Percentiles rank a stretch among this genome's conserved stretches.
Conservation (phyloP, 257 asterid species). For the Solanum appendiculatum region DNA sequence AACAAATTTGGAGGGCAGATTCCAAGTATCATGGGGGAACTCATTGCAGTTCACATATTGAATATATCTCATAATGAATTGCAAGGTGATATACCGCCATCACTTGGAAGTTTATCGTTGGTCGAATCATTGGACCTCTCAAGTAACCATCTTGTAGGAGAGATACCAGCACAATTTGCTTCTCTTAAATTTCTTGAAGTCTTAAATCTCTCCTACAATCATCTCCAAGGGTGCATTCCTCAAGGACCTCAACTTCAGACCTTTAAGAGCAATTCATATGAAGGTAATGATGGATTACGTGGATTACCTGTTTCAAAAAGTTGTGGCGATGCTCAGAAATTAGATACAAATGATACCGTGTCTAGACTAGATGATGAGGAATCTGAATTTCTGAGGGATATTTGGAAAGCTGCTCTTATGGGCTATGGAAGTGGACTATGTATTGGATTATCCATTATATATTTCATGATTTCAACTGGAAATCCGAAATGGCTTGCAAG, state of each 20-base stretch:
- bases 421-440: background rate
- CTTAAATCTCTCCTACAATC: background rate
- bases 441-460: background rate
- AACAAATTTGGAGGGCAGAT: background rate
- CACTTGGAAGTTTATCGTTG: background rate
- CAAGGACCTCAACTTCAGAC: background rate
- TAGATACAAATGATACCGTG: too few relatives aligned
- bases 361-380: background rate
- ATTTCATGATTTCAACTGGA: background rate
- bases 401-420: background rate
- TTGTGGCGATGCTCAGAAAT: background rate
- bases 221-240: background rate
- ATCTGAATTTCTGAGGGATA: background rate
- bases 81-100: too few relatives aligned
- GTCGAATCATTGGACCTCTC: background rate
- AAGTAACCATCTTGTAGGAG: background rate
- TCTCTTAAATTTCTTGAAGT: background rate
- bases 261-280: background rate
- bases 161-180: background rate
- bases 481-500: background rate
- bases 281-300: background rate
- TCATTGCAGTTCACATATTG: too few relatives aligned
- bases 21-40: background rate
- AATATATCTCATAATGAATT: too few relatives aligned
- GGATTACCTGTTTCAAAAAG: background rate